These are phyloP conservation scores for Saccharomyces hybrid DNA, from an alignment of 1,139 yeast species.

Conservation along the genomic window DNA sequence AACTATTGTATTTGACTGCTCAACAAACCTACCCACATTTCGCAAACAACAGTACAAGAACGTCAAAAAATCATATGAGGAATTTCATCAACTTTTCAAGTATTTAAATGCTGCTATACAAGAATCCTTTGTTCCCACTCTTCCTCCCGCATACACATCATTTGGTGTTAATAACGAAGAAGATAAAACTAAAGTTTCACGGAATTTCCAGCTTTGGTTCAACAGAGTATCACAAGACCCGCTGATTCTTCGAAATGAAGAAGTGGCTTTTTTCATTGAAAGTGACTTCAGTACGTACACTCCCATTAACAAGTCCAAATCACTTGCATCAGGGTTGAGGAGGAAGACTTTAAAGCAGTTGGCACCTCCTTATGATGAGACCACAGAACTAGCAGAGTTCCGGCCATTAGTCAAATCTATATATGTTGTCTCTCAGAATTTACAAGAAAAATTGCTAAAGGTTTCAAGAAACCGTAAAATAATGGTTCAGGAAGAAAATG, in stretches of 20 bases:
- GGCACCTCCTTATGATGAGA: slow-evolving; percentile 86
- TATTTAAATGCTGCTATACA: slow-evolving; percentile 74
- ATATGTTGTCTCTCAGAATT: slow-evolving; percentile 53
- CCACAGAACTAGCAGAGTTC: slow-evolving; percentile 69
- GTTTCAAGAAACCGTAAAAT: slow-evolving; percentile 49
- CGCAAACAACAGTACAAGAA: slow-evolving; percentile 66
- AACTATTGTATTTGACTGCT: slow-evolving; percentile 32
- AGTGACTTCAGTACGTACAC: slow-evolving; percentile 73
- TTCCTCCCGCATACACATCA: slow-evolving; percentile 67
- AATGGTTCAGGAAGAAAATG: slow-evolving; percentile 51
- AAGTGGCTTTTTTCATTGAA: slow-evolving; percentile 79
- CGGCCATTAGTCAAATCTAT: slow-evolving; percentile 78
- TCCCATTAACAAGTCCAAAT: slow-evolving; percentile 49
- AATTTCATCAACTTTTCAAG: slow-evolving; percentile 66
- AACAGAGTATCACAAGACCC: slow-evolving; percentile 68
- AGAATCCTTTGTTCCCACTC: slow-evolving; percentile 88
- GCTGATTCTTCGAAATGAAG: slow-evolving; percentile 76
- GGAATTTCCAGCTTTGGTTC: slow-evolving; percentile 79
- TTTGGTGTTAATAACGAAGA: slow-evolving; percentile 83
- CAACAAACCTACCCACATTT: slow-evolving; percentile 63
- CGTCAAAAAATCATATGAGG: slow-evolving; percentile 73
- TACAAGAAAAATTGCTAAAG: slow-evolving; percentile 49
- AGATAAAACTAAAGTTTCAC: slow-evolving; percentile 52
- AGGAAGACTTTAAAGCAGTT: slow-evolving; percentile 87
- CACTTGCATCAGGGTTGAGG: slow-evolving; percentile 70